These are phyloP conservation scores for Dioscorea alata DNA, from an alignment of 106 monocot species.

Conservation along the genomic window DNA sequence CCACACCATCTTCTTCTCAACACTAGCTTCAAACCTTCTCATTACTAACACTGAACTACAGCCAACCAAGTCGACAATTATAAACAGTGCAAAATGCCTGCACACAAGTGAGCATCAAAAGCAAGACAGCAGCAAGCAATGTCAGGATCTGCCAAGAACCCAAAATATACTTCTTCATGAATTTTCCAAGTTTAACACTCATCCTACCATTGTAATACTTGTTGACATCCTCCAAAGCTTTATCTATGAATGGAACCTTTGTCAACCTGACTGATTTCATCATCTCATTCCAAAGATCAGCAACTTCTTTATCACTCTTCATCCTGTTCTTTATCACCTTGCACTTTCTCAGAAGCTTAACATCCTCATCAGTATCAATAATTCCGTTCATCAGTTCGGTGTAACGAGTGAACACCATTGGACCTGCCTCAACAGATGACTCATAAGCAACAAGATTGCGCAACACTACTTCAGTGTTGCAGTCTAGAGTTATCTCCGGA, in stretches of 20 bases:
- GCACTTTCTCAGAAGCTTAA: constrained; percentile 29
- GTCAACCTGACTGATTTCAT: constrained; percentile 34
- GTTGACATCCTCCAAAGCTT: constrained; percentile 42
- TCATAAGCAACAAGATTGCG: constrained; percentile 60
- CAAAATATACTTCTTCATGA: constrained; percentile 41
- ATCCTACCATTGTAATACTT: constrained; percentile 26
- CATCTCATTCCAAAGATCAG: constrained; percentile 68
- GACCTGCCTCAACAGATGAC: constrained; percentile 30
- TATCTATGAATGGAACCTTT: constrained; percentile 36
- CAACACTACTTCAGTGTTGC: constrained; percentile 39
- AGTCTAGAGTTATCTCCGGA: constrained; percentile 28
- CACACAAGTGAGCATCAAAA: constrained; percentile 30
- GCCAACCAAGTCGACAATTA: background rate
- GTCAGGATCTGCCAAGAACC: constrained; percentile 41
- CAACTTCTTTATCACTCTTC: constrained; percentile 54
- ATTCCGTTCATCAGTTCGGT: constrained; percentile 75
- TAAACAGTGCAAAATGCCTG: constrained; percentile 47
- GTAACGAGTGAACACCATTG: constrained; percentile 44
- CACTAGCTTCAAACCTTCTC: too few species aligned
- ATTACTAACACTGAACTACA: too few species aligned
- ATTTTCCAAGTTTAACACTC: constrained; percentile 20
- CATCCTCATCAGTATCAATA: constrained; percentile 48
- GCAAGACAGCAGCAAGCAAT: constrained; percentile 27
- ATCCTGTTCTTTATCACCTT: constrained; percentile 36
- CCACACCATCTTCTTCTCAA: too few species aligned